Evolutionary conservation across 768 basidiomycete species (phyloP).

Genomic region (Leccinum fibrillosum): DNA sequence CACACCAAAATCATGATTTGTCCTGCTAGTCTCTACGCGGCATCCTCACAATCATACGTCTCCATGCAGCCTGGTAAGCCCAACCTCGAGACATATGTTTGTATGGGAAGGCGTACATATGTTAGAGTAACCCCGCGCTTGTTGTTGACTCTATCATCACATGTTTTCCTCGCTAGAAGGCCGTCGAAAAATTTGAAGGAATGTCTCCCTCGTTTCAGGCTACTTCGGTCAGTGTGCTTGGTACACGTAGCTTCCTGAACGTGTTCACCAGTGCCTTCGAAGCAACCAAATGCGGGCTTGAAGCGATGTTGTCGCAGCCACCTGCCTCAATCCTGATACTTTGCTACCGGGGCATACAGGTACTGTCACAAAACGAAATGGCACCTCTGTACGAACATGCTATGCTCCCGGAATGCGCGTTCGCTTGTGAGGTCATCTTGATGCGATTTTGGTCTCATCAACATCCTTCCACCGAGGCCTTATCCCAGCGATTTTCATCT

Average conservation of each 20-base stretch:
- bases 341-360: not conserved
- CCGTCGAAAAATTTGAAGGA: not conserved
- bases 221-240: not conserved
- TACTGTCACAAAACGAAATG: not conserved
- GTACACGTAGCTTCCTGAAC: not conserved
- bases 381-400: not conserved
- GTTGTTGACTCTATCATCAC: slow-evolving; percentile 15
- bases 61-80: slow-evolving; percentile 13
- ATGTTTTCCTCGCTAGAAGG: not conserved
- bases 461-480: not conserved
- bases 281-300: not conserved
- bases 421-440: not conserved
- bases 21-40: not conserved
- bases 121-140: slow-evolving; percentile 16
- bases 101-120: slow-evolving; percentile 13
- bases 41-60: not conserved
- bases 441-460: slow-evolving; percentile 2
- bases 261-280: not conserved
- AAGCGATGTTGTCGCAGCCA: not conserved
- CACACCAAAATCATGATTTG: slow-evolving; percentile 27
- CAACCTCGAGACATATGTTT: slow-evolving; percentile 5
- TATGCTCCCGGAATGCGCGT: not conserved
- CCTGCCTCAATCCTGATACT: not conserved
- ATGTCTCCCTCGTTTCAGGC: not conserved
- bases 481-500: not conserved